Evolutionary conservation across 1,139 yeast genomes (phyloP), one percentile per base, ranked within the genome.

Genomic region (Pichia sp.): DNA sequence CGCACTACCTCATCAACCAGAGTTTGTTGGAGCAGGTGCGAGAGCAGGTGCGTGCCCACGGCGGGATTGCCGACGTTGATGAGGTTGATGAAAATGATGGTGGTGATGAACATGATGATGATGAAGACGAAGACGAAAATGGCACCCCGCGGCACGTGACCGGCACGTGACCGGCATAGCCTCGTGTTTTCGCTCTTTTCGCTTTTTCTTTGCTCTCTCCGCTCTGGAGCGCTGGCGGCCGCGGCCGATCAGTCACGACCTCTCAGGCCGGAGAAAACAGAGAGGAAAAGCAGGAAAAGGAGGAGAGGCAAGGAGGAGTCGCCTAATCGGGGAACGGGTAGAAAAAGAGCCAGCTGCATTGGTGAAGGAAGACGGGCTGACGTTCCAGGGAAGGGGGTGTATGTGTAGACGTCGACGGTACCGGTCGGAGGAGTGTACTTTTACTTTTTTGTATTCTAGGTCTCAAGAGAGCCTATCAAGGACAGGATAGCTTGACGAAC

Each of bases 11-110:
- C 12, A 49, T 48, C 27, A 50, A 50, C 33, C 59, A 56, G 36
- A 52, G 52, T 40, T 29, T 56, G 8, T 34, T 55, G 17, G 57
- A 56, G 30, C 59, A 56, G 33, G 57, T 53, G 17, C 45, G 49
- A 8, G 55, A 52, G 46, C 56, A 56, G 36, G 55, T 50, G 33
- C 50, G 48, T 45, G 31, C 38, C 20, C 48, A 47, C 6, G 49
- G 31, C 30, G 51, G 51, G 16, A 45, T 47, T 10, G 29, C 34
- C 10, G 38, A 48, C 12, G 55, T 50, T 12, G 54, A 50, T 8
- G 55, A 52, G n/a, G 57, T 41, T 38, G 48, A 33, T 17, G 41
- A 41, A 36, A 8, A 38, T 7, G 45, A 38, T 24, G 41, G 27
- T 44, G 27, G 33, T 24, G 16, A 34, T 24, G 34, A 27, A 1